Percentiles rank a stretch among this genome's conserved stretches.
Conservation (phyloP, 768 basidiomycete genomes). For the Tylopilus plumbeoviolaceoides region DNA sequence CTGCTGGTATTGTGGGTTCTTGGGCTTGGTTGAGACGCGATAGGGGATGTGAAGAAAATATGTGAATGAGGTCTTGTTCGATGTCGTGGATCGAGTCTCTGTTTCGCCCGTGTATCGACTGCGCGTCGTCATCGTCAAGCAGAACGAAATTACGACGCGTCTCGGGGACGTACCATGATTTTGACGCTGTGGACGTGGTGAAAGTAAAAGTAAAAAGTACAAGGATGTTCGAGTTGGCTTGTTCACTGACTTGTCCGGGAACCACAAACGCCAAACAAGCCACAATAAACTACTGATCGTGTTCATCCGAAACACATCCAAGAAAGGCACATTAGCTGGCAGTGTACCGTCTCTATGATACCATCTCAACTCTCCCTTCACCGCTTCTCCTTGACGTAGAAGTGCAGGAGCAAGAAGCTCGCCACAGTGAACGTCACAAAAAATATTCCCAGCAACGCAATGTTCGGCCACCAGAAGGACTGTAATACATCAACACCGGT, state of each 20-base stretch:
- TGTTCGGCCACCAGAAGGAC: conserved; percentile 99
- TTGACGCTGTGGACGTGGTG: conserved; percentile 4
- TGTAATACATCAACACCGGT: conserved; percentile 20
- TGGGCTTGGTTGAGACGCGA: conserved; percentile 54
- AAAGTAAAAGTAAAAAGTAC: conserved; percentile 4
- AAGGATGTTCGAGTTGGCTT: conserved; percentile 4
- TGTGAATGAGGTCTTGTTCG: conserved; percentile 59
- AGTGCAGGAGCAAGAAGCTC: conserved; percentile 79
- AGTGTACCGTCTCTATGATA: neutral
- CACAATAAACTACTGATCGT: conserved; percentile 8
- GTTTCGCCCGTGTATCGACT: conserved; percentile 50
- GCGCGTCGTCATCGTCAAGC: conserved; percentile 1
- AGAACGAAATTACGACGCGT: conserved; percentile 7
- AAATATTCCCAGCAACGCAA: conserved; percentile 78
- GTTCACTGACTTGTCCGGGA: neutral
- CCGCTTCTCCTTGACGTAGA: conserved; percentile 79
- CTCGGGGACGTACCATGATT: conserved; percentile 22
- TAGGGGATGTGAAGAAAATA: conserved; percentile 64
- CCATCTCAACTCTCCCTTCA: conserved; percentile 12
- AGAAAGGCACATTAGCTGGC: neutral
- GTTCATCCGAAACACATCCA: neutral
- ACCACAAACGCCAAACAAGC: conserved; percentile 22
- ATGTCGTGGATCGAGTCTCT: conserved; percentile 71
- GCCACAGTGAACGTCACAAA: conserved; percentile 73
- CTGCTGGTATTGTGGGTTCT: conserved; percentile 64